Conservation (phyloP, 2,329 filamentous ascomycete species). For the Tolypocladium endophyticum region DNA sequence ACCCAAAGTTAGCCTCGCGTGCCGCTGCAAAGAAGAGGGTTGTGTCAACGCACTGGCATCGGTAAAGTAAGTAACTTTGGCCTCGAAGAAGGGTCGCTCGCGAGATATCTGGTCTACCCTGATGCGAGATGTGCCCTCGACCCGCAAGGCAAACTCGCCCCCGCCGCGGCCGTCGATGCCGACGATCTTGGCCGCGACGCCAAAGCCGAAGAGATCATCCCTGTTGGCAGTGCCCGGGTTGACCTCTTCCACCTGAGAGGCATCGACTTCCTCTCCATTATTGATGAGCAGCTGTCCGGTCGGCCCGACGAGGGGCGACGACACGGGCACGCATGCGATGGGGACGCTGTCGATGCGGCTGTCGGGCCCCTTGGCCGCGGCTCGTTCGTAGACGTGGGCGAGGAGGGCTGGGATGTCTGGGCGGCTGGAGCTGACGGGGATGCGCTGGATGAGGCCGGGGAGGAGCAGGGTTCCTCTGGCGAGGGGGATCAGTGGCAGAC, state of each 20-base stretch:
- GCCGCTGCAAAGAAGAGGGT: background rate
- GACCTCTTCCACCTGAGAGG: constrained; percentile 31
- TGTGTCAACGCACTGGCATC: constrained; percentile 48
- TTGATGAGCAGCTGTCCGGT: constrained; percentile 70
- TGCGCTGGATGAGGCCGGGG: constrained; percentile 74
- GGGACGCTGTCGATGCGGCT: constrained; percentile 58
- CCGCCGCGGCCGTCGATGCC: constrained; percentile 66
- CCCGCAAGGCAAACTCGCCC: constrained; percentile 70
- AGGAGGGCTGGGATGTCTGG: constrained; percentile 84
- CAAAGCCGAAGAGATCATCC: constrained; percentile 71
- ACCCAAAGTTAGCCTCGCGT: background rate
- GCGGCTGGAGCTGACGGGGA: constrained; percentile 68
- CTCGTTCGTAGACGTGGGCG: constrained; percentile 71
- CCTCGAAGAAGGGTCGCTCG: constrained; percentile 80
- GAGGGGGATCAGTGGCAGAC: constrained; percentile 71
- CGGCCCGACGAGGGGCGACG: constrained; percentile 60
- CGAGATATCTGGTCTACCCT: constrained; percentile 54
- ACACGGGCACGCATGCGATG: constrained; percentile 80
- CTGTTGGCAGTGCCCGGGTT: constrained; percentile 51
- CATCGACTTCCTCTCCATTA: constrained; percentile 43
- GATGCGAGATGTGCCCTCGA: constrained; percentile 75
- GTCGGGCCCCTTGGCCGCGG: constrained; percentile 55
- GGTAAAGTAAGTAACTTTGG: constrained; percentile 59
- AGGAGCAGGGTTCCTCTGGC: constrained; percentile 72
- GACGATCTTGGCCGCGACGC: constrained; percentile 69